These are phyloP conservation scores for Xylariales sp. DNA, from an alignment of 2,329 filamentous ascomycete genomes.

Conservation along the genomic window DNA sequence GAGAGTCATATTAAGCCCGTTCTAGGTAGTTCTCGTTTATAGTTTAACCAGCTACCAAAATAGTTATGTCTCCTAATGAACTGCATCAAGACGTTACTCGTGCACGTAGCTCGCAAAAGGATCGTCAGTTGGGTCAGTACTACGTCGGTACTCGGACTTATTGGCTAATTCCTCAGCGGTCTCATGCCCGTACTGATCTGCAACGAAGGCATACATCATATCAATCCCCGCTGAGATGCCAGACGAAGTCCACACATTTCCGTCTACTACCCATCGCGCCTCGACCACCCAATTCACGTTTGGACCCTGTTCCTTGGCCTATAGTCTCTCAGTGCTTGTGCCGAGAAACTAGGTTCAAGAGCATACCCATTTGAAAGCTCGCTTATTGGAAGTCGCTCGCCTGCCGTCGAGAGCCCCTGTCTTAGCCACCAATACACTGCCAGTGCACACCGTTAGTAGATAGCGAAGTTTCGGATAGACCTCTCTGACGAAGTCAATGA, in stretches of 20 bases:
- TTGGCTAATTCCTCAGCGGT: slow-evolving; percentile 43
- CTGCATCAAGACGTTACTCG: too few relatives aligned
- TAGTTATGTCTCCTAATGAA: too few relatives aligned
- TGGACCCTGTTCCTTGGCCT: slow-evolving; percentile 37
- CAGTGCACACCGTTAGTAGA: slow-evolving; percentile 64
- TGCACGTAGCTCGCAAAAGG: too few relatives aligned
- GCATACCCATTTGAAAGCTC: slow-evolving; percentile 37
- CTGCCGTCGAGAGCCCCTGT: slow-evolving; percentile 56
- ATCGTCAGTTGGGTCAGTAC: slow-evolving; percentile 44
- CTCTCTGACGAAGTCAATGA: slow-evolving; percentile 41
- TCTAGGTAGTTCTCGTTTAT: too few relatives aligned
- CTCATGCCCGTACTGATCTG: slow-evolving; percentile 46
- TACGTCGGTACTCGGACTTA: slow-evolving; percentile 54
- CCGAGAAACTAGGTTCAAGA: background rate
- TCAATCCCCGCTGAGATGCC: slow-evolving; percentile 59
- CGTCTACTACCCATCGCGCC: slow-evolving; percentile 62
- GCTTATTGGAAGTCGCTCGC: slow-evolving; percentile 64
- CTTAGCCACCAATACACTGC: slow-evolving; percentile 51
- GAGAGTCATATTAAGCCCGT: too few relatives aligned
- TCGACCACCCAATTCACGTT: slow-evolving; percentile 55
- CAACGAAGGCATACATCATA: slow-evolving; percentile 50
- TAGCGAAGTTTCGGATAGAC: slow-evolving; percentile 46
- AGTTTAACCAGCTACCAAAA: too few relatives aligned
- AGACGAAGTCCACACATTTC: slow-evolving; percentile 62
- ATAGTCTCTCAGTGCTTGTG: too few relatives aligned